These are phyloP conservation scores for Mycena albidolilacea DNA, from an alignment of 768 basidiomycete species.

Conservation along the genomic window DNA sequence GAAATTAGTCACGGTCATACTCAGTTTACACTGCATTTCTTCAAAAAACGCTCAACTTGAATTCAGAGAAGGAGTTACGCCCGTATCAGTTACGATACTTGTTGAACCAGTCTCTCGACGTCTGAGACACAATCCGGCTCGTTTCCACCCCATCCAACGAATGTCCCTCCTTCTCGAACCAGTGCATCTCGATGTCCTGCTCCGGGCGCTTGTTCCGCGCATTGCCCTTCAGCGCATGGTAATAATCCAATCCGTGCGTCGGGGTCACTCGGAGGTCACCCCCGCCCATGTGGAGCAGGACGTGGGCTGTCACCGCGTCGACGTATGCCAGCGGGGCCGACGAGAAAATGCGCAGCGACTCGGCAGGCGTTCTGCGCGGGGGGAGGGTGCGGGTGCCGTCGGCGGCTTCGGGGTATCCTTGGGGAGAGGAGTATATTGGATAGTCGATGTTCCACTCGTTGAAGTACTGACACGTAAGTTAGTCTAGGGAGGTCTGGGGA, in stretches of 20 bases:
- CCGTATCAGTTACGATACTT: slow-evolving; percentile 20
- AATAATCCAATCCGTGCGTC: slow-evolving; percentile 73
- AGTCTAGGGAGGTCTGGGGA: not conserved
- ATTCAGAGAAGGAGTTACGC: too few species aligned
- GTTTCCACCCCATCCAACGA: slow-evolving; percentile 76
- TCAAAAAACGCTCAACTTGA: too few species aligned
- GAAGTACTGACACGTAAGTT: slow-evolving; percentile 47
- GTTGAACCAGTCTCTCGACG: slow-evolving; percentile 65
- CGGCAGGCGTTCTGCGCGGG: slow-evolving; percentile 56
- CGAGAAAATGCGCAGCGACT: slow-evolving; percentile 59
- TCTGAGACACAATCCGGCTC: slow-evolving; percentile 67
- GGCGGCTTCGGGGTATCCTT: slow-evolving; percentile 23
- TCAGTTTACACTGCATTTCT: too few species aligned
- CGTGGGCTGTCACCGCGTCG: slow-evolving; percentile 64
- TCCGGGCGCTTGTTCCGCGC: slow-evolving; percentile 32
- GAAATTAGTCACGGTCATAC: too few species aligned
- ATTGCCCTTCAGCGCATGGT: slow-evolving; percentile 72
- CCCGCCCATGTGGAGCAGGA: slow-evolving; percentile 72
- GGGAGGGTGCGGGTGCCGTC: slow-evolving; percentile 25
- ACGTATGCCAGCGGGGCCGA: slow-evolving; percentile 73
- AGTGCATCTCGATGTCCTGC: slow-evolving; percentile 69
- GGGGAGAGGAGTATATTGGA: slow-evolving; percentile 53
- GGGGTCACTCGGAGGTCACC: slow-evolving; percentile 76
- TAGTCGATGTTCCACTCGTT: slow-evolving; percentile 62
- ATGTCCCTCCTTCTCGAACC: slow-evolving; percentile 75